These are phyloP conservation scores for Brassica rapa DNA, from an alignment of 345 rosid genomes.

Conservation along the genomic window DNA sequence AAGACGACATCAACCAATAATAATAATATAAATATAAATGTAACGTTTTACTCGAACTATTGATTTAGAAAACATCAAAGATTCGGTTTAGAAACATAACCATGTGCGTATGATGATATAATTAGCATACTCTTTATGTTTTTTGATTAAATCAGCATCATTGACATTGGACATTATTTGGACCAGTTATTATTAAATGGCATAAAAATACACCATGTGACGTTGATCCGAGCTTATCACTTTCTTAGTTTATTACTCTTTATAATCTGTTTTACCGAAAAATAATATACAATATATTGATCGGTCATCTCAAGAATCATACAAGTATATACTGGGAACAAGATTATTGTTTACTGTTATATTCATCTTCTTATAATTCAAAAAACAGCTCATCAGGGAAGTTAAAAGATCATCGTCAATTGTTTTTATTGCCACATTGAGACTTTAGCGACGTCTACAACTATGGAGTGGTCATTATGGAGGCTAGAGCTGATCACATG, in stretches of 20 bases:
- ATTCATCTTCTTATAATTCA: neutral
- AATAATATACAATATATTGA: neutral
- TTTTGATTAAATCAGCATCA: constrained; percentile 22
- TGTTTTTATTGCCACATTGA: constrained; percentile 1
- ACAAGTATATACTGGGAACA: constrained; percentile 3
- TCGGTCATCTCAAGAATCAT: neutral
- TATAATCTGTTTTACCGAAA: neutral
- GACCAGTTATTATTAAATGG: neutral
- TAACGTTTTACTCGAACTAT: constrained; percentile 26
- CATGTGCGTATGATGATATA: constrained; percentile 12
- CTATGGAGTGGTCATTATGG: neutral
- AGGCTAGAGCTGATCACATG: neutral
- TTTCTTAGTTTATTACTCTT: neutral
- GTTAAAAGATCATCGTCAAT: constrained; percentile 9
- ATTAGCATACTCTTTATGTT: neutral
- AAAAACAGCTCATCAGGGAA: neutral
- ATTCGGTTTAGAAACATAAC: constrained; percentile 20
- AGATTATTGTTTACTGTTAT: neutral
- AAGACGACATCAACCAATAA: neutral
- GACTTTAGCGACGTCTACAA: neutral
- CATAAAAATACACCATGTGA: constrained; percentile 13
- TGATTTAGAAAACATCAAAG: constrained; percentile 2
- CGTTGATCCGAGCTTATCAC: constrained; percentile 7
- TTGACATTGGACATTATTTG: constrained; percentile 9
- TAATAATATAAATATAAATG: neutral